phyloP scores from a whole-genome alignment of 177 flowering plant genomes.

The Vitis hybrid region DNA sequence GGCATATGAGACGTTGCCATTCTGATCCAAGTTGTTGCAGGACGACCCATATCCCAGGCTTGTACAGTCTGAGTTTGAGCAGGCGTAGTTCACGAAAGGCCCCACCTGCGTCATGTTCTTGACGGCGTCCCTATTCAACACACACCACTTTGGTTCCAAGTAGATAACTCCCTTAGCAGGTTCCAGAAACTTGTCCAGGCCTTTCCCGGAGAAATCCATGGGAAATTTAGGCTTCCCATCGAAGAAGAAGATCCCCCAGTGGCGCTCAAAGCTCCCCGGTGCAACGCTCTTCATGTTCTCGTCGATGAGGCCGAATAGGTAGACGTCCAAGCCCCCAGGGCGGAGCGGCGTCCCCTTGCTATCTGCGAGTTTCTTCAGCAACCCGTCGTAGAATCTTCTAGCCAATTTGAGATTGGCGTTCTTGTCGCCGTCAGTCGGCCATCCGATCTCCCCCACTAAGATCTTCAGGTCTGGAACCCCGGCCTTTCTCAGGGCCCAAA shows the following conservation, averaged over 20 bases:
- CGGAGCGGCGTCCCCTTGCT: constrained; percentile 60
- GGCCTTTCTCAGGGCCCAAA: constrained; percentile 45
- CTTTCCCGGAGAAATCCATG: constrained; percentile 50
- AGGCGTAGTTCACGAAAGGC: constrained; percentile 38
- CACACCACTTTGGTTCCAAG: constrained; percentile 50
- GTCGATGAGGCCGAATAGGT: constrained; percentile 57
- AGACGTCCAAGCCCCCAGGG: constrained; percentile 41
- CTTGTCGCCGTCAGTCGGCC: constrained; percentile 69
- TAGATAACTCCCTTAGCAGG: constrained; percentile 55
- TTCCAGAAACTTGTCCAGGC: constrained; percentile 25
- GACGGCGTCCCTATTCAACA: constrained; percentile 14
- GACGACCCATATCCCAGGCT: constrained; percentile 39
- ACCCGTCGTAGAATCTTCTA: constrained; percentile 50
- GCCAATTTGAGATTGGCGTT: constrained; percentile 34
- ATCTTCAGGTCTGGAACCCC: constrained; percentile 45
- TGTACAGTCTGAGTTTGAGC: constrained; percentile 51
- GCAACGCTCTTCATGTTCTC: constrained; percentile 61
- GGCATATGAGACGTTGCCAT: constrained; percentile 50
- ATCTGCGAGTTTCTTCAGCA: constrained; percentile 40
- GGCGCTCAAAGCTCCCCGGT: constrained; percentile 69
- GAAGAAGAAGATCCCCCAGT: constrained; percentile 69
- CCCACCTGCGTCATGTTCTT: not conserved
- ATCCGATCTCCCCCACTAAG: constrained; percentile 68
- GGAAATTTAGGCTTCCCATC: constrained; percentile 68
- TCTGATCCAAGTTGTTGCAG: constrained; percentile 31